phyloP scores from a whole-genome alignment of 1,139 yeast genomes.

The Arxiozyma heterogenica region DNA sequence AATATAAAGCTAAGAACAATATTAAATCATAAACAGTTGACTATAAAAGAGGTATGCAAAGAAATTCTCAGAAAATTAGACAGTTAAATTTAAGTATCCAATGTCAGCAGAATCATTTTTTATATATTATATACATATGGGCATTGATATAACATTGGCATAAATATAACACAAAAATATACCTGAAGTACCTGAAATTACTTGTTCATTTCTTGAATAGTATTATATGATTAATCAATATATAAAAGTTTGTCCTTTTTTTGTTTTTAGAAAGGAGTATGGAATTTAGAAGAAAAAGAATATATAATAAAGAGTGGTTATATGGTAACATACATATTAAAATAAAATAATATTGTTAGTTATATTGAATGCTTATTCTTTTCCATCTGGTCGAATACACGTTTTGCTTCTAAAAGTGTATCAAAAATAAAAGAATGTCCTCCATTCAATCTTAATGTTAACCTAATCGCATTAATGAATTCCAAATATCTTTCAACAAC shows the following conservation, averaged over 20 bases:
- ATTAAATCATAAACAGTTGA: background rate
- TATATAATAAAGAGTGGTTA: too few relatives aligned
- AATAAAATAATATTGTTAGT: background rate
- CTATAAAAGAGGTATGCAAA: slow-evolving; percentile 2
- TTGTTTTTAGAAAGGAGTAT: background rate
- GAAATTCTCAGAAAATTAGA: background rate
- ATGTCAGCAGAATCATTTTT: background rate
- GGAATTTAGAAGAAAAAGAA: background rate
- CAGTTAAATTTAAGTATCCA: background rate
- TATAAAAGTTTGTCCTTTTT: too few relatives aligned
- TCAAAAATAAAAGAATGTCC: slow-evolving; percentile 40
- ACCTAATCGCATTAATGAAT: slow-evolving; percentile 34
- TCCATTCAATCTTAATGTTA: slow-evolving; percentile 36
- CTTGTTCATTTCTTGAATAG: background rate
- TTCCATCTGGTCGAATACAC: slow-evolving; percentile 33
- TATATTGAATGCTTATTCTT: slow-evolving; percentile 11
- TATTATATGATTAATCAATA: background rate
- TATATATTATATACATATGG: background rate
- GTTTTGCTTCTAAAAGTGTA: slow-evolving; percentile 33
- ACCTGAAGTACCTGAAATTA: too few relatives aligned
- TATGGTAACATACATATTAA: too few relatives aligned
- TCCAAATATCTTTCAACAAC: slow-evolving; percentile 31
- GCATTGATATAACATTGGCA: background rate
- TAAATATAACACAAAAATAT: background rate
- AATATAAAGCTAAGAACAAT: slow-evolving; percentile 31